These are phyloP conservation scores for Diaporthe sp. DNA, from an alignment of 2,329 filamentous ascomycete species.

Conservation along the genomic window DNA sequence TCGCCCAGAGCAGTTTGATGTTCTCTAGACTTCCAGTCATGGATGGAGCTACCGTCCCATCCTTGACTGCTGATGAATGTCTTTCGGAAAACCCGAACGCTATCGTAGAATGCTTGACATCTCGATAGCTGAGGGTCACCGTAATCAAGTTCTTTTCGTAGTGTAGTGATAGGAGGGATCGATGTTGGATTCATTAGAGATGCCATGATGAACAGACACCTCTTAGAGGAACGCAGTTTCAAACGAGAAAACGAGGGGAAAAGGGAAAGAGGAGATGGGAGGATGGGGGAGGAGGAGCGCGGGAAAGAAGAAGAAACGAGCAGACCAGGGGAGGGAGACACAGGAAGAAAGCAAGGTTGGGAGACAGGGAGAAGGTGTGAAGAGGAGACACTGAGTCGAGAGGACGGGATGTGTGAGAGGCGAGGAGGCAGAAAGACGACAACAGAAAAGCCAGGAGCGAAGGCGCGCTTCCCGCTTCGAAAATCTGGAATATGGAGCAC, in stretches of 20 bases:
- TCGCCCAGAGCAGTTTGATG: background rate
- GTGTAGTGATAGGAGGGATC: background rate
- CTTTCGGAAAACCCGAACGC: background rate
- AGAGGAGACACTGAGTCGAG: background rate
- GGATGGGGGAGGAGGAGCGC: background rate
- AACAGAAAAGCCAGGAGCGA: background rate
- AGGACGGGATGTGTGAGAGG: background rate
- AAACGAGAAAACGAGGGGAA: background rate
- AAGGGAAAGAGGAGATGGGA: background rate
- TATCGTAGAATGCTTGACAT: conserved; percentile 4
- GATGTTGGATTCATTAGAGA: background rate
- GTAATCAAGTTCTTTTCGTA: background rate
- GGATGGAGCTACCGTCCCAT: background rate
- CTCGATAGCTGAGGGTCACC: background rate
- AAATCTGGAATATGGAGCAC: background rate
- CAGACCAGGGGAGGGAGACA: background rate
- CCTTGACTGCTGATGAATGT: background rate
- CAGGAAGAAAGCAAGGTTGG: too few relatives aligned
- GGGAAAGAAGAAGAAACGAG: background rate
- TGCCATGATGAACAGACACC: background rate
- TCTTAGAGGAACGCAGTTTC: background rate
- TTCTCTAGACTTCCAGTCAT: conserved; percentile 7
- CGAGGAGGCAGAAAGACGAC: background rate
- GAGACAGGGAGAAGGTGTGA: background rate
- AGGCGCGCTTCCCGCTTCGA: fast-evolving